These are phyloP conservation scores for Sodiomyces alkalinus DNA, from an alignment of 2,329 filamentous ascomycete species.

Conservation along the genomic window DNA sequence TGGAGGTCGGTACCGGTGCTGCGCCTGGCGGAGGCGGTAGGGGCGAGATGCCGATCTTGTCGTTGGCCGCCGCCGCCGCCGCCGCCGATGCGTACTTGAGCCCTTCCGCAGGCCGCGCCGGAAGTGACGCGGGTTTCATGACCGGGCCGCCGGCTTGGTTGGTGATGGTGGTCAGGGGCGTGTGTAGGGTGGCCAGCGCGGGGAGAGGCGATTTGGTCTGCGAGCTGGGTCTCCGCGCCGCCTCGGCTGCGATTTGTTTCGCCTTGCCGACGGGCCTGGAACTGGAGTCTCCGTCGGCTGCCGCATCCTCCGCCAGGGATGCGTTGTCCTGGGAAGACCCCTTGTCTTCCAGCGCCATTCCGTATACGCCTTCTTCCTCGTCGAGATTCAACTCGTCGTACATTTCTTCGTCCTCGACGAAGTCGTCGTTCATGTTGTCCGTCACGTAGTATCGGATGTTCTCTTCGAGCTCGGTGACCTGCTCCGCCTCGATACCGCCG, in stretches of 20 bases:
- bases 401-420: conserved; percentile 83
- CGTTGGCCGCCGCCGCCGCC: conserved; percentile 78
- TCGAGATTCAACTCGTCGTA: conserved; percentile 90
- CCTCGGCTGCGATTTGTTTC: conserved; percentile 25
- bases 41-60: conserved; percentile 85
- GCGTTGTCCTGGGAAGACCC: conserved; percentile 92
- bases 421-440: conserved; percentile 77
- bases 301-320: conserved; percentile 71
- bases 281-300: conserved; percentile 43
- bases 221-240: conserved; percentile 60
- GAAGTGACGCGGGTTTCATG: conserved; percentile 90
- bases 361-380: conserved; percentile 80
- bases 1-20: conserved; percentile 23
- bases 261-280: conserved; percentile 22
- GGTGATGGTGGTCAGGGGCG: conserved; percentile 45
- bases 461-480: conserved; percentile 80
- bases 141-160: conserved; percentile 39
- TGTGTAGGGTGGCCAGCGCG: conserved; percentile 80
- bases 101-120: conserved; percentile 71
- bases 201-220: conserved; percentile 90
- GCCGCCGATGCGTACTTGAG: conserved; percentile 96
- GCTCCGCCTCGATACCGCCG: conserved; percentile 71
- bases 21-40: conserved; percentile 75
- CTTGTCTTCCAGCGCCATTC: conserved; percentile 67
- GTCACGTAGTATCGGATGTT: conserved; percentile 91